phyloP scores from a whole-genome alignment of 441 rosid species.

The Adansonia madagascariensis region DNA sequence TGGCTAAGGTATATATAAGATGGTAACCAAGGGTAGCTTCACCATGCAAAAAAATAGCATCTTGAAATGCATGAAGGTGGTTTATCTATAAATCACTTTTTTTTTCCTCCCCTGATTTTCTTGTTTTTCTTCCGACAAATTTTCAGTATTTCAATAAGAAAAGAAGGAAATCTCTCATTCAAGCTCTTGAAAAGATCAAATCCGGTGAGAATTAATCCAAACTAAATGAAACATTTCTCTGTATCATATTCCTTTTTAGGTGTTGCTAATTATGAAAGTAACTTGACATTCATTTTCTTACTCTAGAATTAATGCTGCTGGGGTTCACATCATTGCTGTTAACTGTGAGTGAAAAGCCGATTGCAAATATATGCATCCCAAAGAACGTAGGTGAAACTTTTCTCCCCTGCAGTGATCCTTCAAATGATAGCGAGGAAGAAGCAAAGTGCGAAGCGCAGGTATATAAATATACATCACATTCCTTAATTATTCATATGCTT shows the following conservation, averaged over 20 bases:
- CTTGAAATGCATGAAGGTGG: background rate
- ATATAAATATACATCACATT: background rate
- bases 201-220: slow-evolving; percentile 48
- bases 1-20: slow-evolving; percentile 50
- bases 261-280: background rate
- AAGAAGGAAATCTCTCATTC: slow-evolving; percentile 56
- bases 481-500: background rate
- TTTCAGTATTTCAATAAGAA: slow-evolving; percentile 53
- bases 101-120: background rate
- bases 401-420: slow-evolving; percentile 57
- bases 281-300: background rate
- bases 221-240: background rate
- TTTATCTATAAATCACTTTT: too few species aligned
- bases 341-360: slow-evolving; percentile 53
- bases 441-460: slow-evolving; percentile 49
- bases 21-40: background rate
- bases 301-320: slow-evolving; percentile 63
- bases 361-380: slow-evolving; percentile 67
- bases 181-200: slow-evolving; percentile 76
- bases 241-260: background rate
- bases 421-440: slow-evolving; percentile 42
- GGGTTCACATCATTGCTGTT: slow-evolving; percentile 79
- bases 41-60: background rate
- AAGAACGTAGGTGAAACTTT: slow-evolving; percentile 43
- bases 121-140: background rate